phyloP scores from a whole-genome alignment of 176 grass and related monocot genomes.

The Aegilops umbellulata region DNA sequence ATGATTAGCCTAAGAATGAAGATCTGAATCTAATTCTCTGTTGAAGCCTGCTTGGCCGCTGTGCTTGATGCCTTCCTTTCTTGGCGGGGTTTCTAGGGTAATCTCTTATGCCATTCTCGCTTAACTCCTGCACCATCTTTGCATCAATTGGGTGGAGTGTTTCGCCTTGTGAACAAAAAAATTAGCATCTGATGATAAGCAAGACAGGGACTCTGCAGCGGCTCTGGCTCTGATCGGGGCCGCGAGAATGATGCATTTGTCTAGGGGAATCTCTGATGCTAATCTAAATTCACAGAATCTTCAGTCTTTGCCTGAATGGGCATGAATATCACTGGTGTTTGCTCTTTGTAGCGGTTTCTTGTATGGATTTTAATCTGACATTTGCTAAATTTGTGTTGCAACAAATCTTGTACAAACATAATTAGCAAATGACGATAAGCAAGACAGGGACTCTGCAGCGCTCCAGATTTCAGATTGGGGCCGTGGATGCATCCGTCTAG shows the following conservation, averaged over 20 bases:
- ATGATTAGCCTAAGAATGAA: slow-evolving; percentile 43
- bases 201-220: slow-evolving; percentile 43
- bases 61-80: neutral
- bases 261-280: slow-evolving; percentile 61
- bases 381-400: neutral
- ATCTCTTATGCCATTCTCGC: slow-evolving; percentile 23
- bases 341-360: no score
- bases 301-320: neutral
- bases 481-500: slow-evolving; percentile 42
- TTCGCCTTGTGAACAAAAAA: neutral
- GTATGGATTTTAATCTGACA: no score
- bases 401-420: neutral
- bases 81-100: neutral
- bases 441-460: slow-evolving; percentile 39
- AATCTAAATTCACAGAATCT: neutral
- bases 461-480: neutral
- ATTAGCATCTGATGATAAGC: neutral
- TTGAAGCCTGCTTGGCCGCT: slow-evolving; percentile 1
- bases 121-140: neutral
- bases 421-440: neutral
- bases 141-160: neutral
- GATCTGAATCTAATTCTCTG: neutral
- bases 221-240: neutral
- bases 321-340: neutral
- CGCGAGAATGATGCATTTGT: slow-evolving; percentile 39